Evolutionary conservation across 2,329 filamentous ascomycete species (phyloP), one percentile per base, ranked within the genome.

Genomic region (Ceratocystiopsis sp.): DNA sequence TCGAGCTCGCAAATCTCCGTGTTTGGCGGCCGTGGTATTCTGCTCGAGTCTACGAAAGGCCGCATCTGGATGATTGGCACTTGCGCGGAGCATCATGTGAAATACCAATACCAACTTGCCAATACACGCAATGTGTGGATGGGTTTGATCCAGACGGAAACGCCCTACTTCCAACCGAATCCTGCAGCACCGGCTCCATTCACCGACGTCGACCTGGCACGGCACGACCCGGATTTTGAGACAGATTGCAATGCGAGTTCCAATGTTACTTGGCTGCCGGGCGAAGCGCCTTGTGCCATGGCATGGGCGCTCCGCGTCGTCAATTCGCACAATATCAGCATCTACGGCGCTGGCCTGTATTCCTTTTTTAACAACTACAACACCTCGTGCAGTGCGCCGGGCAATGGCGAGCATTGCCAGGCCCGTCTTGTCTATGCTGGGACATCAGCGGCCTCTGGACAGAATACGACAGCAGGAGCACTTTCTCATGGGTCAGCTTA

Each of bases 101-200:
- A 78, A 25, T 78, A 75, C 55, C 71, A 80, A 57, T 80, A 80
- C 60, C 71, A 80, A 52, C 61, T 79, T 45, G 61, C 59, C 47
- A 62, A 65, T 45, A 71, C 76, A 1, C 63, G 66, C 50, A 67
- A 78, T 53, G 61, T 78, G 51, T 75, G 69, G 57, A 67, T 68
- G 54, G 72, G 71, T 42, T 64, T 73, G 55, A 70, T 78, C 47
- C 76, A 80, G 54, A 75, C 76, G 40, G 76, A 81, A 56, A 76
- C 75, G 3, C 73, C 77, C 2, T 81, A 81, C 60, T 80, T 69
- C 59, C 75, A 79, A 59, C 68, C 71, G 19, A 69, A 67, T 48
- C 75, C 76, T 0, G 57, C 62, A 41, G 71, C 75, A 0, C 61
- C 62, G 3, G 54, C 59, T 4, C 75, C 71, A 2, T 79, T 78